These are phyloP conservation scores for Colletotrichum sp. DNA, from an alignment of 2,329 filamentous ascomycete species.

Conservation along the genomic window DNA sequence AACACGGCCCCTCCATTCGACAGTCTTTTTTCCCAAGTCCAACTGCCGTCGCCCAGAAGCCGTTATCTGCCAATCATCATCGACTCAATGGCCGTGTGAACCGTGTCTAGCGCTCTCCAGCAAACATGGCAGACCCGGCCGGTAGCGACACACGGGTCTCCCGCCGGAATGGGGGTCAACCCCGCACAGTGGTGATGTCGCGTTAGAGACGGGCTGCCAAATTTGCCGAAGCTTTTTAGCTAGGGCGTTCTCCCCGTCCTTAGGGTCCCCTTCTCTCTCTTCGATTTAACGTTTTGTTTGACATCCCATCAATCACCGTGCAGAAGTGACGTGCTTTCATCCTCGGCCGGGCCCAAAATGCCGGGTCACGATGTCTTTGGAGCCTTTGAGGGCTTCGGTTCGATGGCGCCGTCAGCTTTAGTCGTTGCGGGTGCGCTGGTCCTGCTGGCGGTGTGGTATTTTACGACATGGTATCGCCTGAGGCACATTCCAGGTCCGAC, in stretches of 20 bases:
- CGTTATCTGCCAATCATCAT: not conserved
- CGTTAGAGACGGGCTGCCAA: not conserved
- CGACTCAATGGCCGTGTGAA: not conserved
- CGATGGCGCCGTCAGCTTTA: not conserved
- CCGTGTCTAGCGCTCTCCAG: not conserved
- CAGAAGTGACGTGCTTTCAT: not conserved
- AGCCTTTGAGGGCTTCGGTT: not conserved
- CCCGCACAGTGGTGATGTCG: not conserved
- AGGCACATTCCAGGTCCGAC: slow-evolving; percentile 37
- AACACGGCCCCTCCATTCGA: not conserved
- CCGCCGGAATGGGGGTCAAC: not conserved
- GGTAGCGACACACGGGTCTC: not conserved
- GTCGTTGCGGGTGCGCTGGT: not conserved
- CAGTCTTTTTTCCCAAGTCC: not conserved
- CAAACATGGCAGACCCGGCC: not conserved
- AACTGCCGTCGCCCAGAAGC: not conserved
- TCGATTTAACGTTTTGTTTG: not conserved
- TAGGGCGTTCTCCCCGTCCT: not conserved
- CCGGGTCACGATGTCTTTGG: not conserved
- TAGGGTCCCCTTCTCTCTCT: not conserved
- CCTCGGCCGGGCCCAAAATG: not conserved
- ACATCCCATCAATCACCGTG: not conserved
- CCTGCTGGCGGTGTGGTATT: not conserved
- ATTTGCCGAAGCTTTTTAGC: not conserved
- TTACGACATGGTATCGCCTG: slow-evolving; percentile 30